These are phyloP conservation scores for Talaromyces liani DNA, from an alignment of 495 filamentous ascomycete genomes.

Conservation along the genomic window DNA sequence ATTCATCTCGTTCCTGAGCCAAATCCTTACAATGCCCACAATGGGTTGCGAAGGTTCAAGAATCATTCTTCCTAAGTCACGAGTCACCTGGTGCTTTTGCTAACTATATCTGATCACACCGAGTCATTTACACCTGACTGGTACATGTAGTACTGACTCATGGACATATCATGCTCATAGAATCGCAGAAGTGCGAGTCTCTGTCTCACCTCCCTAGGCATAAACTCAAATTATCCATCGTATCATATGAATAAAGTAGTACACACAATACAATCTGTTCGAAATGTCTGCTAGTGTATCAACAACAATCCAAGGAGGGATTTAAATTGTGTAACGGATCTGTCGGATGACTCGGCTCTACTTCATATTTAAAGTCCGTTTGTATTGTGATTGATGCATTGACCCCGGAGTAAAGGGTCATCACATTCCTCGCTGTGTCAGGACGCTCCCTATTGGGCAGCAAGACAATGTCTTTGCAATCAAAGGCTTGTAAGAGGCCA, in stretches of 20 bases:
- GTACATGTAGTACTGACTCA: neutral
- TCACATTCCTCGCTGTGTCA: slow-evolving; percentile 1
- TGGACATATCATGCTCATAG: neutral
- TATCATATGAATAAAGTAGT: neutral
- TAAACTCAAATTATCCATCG: neutral
- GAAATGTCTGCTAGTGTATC: no score
- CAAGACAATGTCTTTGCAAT: neutral
- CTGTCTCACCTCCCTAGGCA: neutral
- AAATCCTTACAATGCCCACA: neutral
- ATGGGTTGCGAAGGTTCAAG: neutral
- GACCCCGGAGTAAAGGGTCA: neutral
- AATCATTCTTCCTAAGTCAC: neutral
- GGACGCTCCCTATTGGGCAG: neutral
- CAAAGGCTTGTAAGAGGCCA: neutral
- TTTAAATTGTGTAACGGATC: neutral
- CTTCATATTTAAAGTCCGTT: neutral
- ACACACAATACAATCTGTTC: neutral
- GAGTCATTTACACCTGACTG: neutral
- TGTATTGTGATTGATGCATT: neutral
- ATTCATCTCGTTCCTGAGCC: no score
- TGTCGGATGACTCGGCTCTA: neutral
- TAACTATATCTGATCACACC: neutral
- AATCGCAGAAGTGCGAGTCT: neutral
- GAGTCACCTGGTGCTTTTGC: neutral
- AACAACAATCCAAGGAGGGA: neutral